Evolutionary conservation across 2,329 filamentous ascomycete species (phyloP), one percentile per base, ranked within the genome.

Genomic region (Ophiostoma himal-ulmi): DNA sequence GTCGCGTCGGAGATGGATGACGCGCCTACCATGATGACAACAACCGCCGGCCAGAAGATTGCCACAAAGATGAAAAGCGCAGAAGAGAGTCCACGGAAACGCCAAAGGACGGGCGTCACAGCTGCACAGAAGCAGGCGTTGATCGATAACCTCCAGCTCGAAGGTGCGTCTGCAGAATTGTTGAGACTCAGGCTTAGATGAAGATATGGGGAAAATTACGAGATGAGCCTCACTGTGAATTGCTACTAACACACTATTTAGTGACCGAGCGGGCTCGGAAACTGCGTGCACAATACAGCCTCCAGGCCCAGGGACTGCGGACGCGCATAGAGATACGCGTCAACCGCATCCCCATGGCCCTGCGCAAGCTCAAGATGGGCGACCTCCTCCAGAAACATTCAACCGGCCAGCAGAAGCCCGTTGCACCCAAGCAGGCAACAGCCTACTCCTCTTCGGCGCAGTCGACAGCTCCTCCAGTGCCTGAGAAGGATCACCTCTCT

Each of bases 321-420:
- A 89, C 93, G 72, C 90, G 94, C 72, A 90, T 99, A 69, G 94
- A 97, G 79, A 91, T 96, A 81, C 91, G 95, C 80, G 86, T 98
- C 78, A 97, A 97, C 78, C 89, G 95, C 69, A 95, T 98, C 69
- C 95, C 95, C 8, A 86, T 88, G 75, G 85, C 89, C 20, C 81
- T 97, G 73, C 89, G 94, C 72, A 91, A 90, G 76, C 85, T 88
- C 73, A 96, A 88, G 71, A 94, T 99, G 85, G 88, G 89, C 70
- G 94, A 97, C 64, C 83, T 98, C 10, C 78, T 94, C 14, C 77
- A 80, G 67, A 87, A 82, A 74, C 82, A 82, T 74, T 71, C 75
- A 36, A 22, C 80, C n/a, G 80, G 83, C 39, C 79, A 84, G 70
- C 81, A 83, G 69, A 79, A 81, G 71, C 76, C 75, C 68, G 76